phyloP scores from a whole-genome alignment of 352 stramenopile species.

The Pilasporangium apinafurcum region DNA sequence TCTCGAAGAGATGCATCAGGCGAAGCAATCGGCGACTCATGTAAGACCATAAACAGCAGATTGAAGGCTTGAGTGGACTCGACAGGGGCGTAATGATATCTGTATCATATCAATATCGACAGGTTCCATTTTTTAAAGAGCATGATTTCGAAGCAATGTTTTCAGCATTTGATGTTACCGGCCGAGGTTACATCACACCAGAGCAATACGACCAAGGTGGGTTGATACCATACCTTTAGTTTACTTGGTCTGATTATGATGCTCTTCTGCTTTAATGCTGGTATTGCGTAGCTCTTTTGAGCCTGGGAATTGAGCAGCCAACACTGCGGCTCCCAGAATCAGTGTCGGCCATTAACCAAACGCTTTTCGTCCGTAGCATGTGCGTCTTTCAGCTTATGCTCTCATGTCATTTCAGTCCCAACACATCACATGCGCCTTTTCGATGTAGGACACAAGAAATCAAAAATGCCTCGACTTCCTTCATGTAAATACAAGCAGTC shows the following conservation, averaged over 20 bases:
- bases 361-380: constrained; percentile 65
- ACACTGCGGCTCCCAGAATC: constrained; percentile 60
- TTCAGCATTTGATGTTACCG: constrained; percentile 65
- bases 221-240: background rate
- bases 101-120: background rate
- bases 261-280: background rate
- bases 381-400: constrained; percentile 10
- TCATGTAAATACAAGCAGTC: constrained; percentile 29
- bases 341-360: constrained; percentile 44
- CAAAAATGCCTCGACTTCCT: constrained; percentile 56
- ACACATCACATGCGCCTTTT: background rate
- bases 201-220: constrained; percentile 67
- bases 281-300: constrained; percentile 29
- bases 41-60: constrained; percentile 13
- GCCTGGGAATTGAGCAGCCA: constrained; percentile 57
- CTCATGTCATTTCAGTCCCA: background rate
- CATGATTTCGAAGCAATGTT: constrained; percentile 73
- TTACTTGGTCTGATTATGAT: background rate
- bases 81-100: background rate
- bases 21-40: constrained; percentile 47
- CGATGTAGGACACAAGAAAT: constrained; percentile 49
- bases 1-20: constrained; percentile 41
- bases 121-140: constrained; percentile 71
- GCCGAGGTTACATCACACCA: constrained; percentile 49
- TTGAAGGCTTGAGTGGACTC: background rate